Evolutionary conservation across 495 filamentous ascomycete genomes (phyloP).

Genomic region (Xylaria flabelliformis): DNA sequence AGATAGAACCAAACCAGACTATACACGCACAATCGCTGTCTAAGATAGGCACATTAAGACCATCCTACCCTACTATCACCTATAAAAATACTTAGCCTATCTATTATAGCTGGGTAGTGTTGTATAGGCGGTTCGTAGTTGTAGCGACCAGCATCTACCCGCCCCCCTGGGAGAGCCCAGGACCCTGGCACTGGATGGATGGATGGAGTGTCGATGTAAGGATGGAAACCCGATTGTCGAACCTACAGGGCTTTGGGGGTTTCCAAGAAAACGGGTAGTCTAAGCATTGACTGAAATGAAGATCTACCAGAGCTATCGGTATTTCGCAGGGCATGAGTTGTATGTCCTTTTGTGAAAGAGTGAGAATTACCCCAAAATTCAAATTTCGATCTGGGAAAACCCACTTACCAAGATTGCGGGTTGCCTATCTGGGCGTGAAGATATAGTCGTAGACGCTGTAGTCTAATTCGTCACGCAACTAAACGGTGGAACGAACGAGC

Average conservation of each 20-base stretch:
- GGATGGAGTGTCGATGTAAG: neutral
- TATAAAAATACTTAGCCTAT: neutral
- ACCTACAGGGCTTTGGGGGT: neutral
- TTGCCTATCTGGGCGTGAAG: neutral
- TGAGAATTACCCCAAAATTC: neutral
- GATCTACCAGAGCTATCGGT: conserved; percentile 45
- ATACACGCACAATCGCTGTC: neutral
- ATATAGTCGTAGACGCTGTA: neutral
- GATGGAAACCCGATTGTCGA: conserved; percentile 1
- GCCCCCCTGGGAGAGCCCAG: conserved; percentile 14
- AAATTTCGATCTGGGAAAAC: conserved; percentile 8
- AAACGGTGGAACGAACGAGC: neutral
- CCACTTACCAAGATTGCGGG: neutral
- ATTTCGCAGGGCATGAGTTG: conserved; percentile 31
- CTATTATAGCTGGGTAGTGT: neutral
- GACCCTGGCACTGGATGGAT: conserved; percentile 2
- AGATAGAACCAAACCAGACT: conserved; percentile 11
- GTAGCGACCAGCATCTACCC: conserved; percentile 4
- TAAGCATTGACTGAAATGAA: conserved; percentile 32
- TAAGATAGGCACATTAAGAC: neutral
- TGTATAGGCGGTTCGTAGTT: neutral
- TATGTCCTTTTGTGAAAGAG: neutral
- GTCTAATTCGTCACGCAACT: neutral
- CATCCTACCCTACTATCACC: neutral
- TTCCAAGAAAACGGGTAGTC: neutral